Evolutionary conservation across 2,329 filamentous ascomycete genomes (phyloP).

Genomic region (Fusarium camptoceras): DNA sequence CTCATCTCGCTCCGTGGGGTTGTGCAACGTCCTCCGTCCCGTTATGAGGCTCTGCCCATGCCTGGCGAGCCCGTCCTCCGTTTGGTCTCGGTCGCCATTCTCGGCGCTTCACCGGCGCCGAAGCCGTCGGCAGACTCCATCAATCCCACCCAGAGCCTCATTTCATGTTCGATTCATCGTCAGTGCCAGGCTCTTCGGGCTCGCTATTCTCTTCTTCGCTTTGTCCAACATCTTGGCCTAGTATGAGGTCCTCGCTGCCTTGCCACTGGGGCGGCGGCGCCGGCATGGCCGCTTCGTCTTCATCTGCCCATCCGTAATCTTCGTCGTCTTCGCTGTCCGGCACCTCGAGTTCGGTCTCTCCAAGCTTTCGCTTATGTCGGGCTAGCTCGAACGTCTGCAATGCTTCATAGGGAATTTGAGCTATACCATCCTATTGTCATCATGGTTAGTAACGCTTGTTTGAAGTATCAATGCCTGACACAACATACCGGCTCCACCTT

Average conservation of each 20-base stretch:
- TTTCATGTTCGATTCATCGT: conserved; percentile 40
- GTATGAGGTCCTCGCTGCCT: conserved; percentile 72
- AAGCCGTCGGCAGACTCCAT: conserved; percentile 36
- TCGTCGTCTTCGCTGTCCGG: conserved; percentile 74
- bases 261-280: conserved; percentile 74
- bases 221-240: conserved; percentile 60
- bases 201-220: conserved; percentile 51
- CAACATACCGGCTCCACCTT: conserved; percentile 58
- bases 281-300: conserved; percentile 71
- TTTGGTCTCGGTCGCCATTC: conserved; percentile 38
- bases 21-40: conserved; percentile 2
- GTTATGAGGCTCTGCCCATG: conserved; percentile 37
- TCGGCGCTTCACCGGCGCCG: conserved; percentile 51
- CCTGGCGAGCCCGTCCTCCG: conserved; percentile 22
- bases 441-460: conserved; percentile 40
- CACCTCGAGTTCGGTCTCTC: conserved; percentile 68
- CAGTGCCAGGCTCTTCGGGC: conserved; percentile 35
- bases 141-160: conserved; percentile 35
- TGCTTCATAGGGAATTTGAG: conserved; percentile 56
- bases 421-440: conserved; percentile 57
- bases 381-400: conserved; percentile 51
- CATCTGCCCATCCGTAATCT: conserved; percentile 78
- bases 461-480: conserved; percentile 26
- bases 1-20: conserved; percentile 38
- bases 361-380: conserved; percentile 72